Base-by-base conservation (phyloP, 2,329 filamentous ascomycete species). In the Sphaerulina musiva region DNA sequence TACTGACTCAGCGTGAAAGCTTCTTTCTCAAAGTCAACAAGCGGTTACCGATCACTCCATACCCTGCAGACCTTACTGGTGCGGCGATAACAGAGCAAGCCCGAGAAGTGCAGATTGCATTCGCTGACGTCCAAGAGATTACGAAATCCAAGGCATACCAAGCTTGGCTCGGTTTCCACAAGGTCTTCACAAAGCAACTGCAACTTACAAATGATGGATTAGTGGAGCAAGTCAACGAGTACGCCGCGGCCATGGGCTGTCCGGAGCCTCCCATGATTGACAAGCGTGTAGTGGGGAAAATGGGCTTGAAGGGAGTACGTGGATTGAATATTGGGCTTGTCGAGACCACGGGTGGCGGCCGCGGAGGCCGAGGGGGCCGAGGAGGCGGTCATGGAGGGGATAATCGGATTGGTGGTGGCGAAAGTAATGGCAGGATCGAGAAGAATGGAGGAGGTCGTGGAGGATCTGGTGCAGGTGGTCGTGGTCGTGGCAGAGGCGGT, bases 1-100 rank as follows among this genome's bases (percentile, higher is more conserved):
- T 81, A 12, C 71, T 82, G 42, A 79, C 76, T 8, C 62, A 78
- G 57, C 70, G 71, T 49, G 79, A 81, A 59, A 71, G 72, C 6
- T 81, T 77, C 69, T 80, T 80, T 65, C 64, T 76, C 23, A 69
- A 68, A 36, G 67, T 68, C 52, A 79, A 80, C 64, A 76, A 67
- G 56, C 70, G 73, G 32, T 65, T 80, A 14, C 76, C 76, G 14
- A 79, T 80, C 62, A 66, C 76, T 31, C 71, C 76, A 2, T 77
- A 80, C 58, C 73, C 76, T 1, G 66, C 69, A 11, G 68, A 72
- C 20, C 69, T 80, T 53, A 64, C 68, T 6, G 63, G 67, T 10
- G 62, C 65, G 8, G 68, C 73, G 32, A 48, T 47, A 14, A 39
- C 53, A n/a, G 12, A 48, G 11, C 53, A 50, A 41, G 40, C 43